Evolutionary conservation across 2,329 filamentous ascomycete species (phyloP), one percentile per base, ranked within the genome.

Genomic region (Fusarium falciforme): DNA sequence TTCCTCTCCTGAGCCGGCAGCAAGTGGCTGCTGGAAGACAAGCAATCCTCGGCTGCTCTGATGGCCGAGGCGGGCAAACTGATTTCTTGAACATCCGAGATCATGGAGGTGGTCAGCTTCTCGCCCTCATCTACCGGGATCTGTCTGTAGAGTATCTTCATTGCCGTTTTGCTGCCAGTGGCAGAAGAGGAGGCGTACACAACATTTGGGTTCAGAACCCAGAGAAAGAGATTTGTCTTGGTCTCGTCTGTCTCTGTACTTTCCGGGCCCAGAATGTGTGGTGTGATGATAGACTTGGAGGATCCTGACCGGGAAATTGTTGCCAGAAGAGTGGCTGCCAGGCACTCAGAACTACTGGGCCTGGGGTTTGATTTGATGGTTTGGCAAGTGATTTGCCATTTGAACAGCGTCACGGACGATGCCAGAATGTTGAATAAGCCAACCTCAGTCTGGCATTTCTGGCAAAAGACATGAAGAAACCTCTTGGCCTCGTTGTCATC

Each of bases 1-100:
- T 76, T 82, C 65, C 89, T 85, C 68, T 92, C 89, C 10, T 83
- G 83, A 0, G 74, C 78, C 2, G 92, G 92, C 10, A 94, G 79
- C 17, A 90, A 77, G 4, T 70, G 47, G 38, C 86, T 89, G 72
- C 88, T 91, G 9, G 77, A 78, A 12, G 83, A 78, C 29, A 94
- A 81, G 11, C 80, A 82, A 7, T 76, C 70, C 2, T 80, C 74
- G 8, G 92, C 80, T 33, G 83, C 82, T 6, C 79, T 66, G 31
- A 92, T 88, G 6, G 89, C 85, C 6, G 84, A 82, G 2, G 70
- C 71, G 0, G 91, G 89, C 35, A 93, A 80, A 33, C 82, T 84
- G 16, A 92, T 83, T 55, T 92, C 90, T 73, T 92, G 89, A 1
- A 93, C 85, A 61, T 89, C 87, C 20, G 87, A 90, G 68, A 80